phyloP scores from a whole-genome alignment of 2,329 filamentous ascomycete genomes.

The Pseudocercospora cruenta region DNA sequence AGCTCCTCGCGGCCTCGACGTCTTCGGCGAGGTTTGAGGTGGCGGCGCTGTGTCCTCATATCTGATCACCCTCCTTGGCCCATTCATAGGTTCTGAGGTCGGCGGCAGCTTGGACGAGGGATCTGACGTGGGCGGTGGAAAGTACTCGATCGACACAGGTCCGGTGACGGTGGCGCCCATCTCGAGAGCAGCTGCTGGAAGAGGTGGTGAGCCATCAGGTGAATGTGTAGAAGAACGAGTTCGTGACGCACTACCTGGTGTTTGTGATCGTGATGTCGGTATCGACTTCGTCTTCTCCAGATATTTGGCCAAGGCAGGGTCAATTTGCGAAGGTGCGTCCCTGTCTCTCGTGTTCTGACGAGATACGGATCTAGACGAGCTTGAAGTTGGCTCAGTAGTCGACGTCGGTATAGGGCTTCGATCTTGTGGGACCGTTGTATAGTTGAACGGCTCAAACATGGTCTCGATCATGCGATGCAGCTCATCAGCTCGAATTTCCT shows the following conservation, averaged over 20 bases:
- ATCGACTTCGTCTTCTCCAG: slow-evolving; percentile 30
- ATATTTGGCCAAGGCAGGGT: slow-evolving; percentile 16
- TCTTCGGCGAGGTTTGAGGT: slow-evolving; percentile 23
- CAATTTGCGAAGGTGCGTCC: neutral
- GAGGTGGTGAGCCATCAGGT: slow-evolving; percentile 52
- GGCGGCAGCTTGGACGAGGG: slow-evolving; percentile 8
- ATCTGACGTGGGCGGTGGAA: slow-evolving; percentile 28
- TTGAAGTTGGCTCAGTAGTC: slow-evolving; percentile 13
- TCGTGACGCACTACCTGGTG: slow-evolving; percentile 42
- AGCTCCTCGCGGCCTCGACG: slow-evolving; percentile 57
- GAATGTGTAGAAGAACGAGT: slow-evolving; percentile 52
- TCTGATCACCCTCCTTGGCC: slow-evolving; percentile 33
- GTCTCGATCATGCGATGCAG: slow-evolving; percentile 92
- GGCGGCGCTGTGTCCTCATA: slow-evolving; percentile 33
- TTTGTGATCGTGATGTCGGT: slow-evolving; percentile 42
- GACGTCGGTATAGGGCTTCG: slow-evolving; percentile 44
- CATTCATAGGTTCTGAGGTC: slow-evolving; percentile 18
- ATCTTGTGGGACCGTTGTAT: slow-evolving; percentile 80
- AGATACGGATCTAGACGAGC: slow-evolving; percentile 11
- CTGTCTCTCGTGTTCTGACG: slow-evolving; percentile 25
- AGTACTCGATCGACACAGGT: slow-evolving; percentile 32
- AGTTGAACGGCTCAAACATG: slow-evolving; percentile 94
- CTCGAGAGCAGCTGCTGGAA: slow-evolving; percentile 36
- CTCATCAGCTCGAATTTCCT: slow-evolving; percentile 93
- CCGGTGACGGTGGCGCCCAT: slow-evolving; percentile 20